Conservation (phyloP, 2,329 filamentous ascomycete genomes). For the Conoideocrella luteorostrata region DNA sequence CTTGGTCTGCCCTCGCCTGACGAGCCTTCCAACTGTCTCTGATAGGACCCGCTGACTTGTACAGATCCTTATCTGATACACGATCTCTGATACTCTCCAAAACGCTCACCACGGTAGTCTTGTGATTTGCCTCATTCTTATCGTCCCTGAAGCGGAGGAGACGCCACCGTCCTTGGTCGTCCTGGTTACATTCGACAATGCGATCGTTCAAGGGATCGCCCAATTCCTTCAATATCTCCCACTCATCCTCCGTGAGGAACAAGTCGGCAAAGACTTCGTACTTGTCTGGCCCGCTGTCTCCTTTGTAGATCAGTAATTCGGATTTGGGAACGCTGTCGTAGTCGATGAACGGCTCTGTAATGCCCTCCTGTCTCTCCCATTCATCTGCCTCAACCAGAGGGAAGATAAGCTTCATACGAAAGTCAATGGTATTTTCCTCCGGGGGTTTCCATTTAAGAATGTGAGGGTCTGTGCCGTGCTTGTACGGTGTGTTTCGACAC, state of each 20-base stretch:
- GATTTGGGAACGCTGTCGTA: constrained; percentile 75
- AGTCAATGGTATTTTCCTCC: constrained; percentile 92
- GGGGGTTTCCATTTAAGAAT: constrained; percentile 98
- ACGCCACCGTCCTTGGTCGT: constrained; percentile 70
- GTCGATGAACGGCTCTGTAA: constrained; percentile 59
- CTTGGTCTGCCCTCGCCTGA: constrained; percentile 26
- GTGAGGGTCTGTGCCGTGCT: constrained; percentile 82
- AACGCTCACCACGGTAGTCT: constrained; percentile 75
- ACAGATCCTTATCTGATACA: constrained; percentile 76
- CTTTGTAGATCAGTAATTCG: constrained; percentile 64
- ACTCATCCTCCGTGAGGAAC: constrained; percentile 67
- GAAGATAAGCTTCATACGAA: constrained; percentile 73
- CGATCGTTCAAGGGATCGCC: constrained; percentile 73
- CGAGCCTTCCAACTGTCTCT: constrained; percentile 73
- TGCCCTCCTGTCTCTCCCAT: constrained; percentile 59
- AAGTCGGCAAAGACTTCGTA: constrained; percentile 65
- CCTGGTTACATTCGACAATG: constrained; percentile 85
- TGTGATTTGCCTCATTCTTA: constrained; percentile 86
- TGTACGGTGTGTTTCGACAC: constrained; percentile 81
- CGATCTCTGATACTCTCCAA: constrained; percentile 83
- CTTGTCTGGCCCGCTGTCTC: constrained; percentile 40
- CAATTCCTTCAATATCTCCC: constrained; percentile 72
- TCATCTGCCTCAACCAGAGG: constrained; percentile 62
- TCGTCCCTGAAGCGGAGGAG: constrained; percentile 89
- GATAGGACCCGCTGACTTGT: constrained; percentile 62